Conservation (phyloP, 2,329 filamentous ascomycete genomes). For the Orbilia blumenaviensis region DNA sequence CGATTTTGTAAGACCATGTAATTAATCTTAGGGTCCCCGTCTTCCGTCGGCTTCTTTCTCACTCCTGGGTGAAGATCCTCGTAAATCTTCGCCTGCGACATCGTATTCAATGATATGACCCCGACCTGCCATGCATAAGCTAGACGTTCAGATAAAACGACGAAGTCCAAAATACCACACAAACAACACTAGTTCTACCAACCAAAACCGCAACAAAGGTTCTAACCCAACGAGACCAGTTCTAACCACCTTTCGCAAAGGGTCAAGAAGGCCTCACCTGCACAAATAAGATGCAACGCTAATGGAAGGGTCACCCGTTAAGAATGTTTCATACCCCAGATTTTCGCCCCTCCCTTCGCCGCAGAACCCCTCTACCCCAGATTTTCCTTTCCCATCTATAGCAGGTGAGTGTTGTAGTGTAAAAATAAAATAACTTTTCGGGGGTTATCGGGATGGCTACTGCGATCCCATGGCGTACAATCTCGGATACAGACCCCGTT, state of each 20-base stretch:
- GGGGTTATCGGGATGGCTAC: background rate
- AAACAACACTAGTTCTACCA: slow-evolving; percentile 25
- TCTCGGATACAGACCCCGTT: background rate
- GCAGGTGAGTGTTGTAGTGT: background rate
- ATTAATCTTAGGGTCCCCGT: background rate
- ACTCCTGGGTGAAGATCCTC: background rate
- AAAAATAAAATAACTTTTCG: background rate
- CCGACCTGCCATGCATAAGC: background rate
- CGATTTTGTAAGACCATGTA: too few species aligned
- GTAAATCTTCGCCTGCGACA: background rate
- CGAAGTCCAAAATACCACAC: slow-evolving; percentile 36
- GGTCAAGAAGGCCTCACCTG: too few species aligned
- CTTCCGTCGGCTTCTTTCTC: background rate
- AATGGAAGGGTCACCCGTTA: background rate
- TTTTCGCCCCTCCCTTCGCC: background rate
- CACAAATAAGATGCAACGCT: background rate
- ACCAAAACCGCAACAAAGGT: too few species aligned
- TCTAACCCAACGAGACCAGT: too few species aligned
- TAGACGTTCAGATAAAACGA: too few species aligned
- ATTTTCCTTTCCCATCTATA: background rate
- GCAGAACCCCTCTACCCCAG: background rate
- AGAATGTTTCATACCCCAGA: slow-evolving; percentile 37
- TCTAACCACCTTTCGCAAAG: too few species aligned
- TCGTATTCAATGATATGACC: background rate
- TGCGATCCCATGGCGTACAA: background rate